Conservation (phyloP, 345 rosid genomes). For the Fremontodendron californicum region DNA sequence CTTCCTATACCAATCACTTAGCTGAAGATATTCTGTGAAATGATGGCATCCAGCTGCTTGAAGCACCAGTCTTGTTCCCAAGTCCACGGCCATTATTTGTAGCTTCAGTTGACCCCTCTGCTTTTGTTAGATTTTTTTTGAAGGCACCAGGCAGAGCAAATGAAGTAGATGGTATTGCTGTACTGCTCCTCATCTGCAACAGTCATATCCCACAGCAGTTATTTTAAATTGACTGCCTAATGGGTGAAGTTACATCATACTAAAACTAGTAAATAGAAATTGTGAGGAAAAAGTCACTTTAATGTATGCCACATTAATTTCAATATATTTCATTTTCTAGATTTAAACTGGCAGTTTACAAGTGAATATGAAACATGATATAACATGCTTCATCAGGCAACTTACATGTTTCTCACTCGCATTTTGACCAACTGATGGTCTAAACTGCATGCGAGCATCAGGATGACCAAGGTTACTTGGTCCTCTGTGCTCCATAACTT, state of each 20-base stretch:
- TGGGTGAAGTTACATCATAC: neutral
- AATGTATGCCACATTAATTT: neutral
- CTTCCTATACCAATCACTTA: conserved; percentile 20
- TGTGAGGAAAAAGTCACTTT: neutral
- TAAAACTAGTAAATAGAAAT: neutral
- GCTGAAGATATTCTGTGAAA: conserved; percentile 29
- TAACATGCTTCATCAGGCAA: neutral
- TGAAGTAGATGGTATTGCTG: conserved; percentile 26
- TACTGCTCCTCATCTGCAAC: conserved; percentile 24
- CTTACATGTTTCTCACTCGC: conserved; percentile 25
- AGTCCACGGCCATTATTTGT: conserved; percentile 12
- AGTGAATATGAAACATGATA: conserved; percentile 2
- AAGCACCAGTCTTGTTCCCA: conserved; percentile 28
- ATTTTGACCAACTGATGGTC: conserved; percentile 20
- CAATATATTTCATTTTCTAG: neutral
- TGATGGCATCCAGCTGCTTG: conserved; percentile 34
- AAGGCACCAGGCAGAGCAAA: conserved; percentile 19
- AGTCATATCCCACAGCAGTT: conserved; percentile 4
- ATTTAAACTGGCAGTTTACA: neutral
- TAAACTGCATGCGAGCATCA: conserved; percentile 17
- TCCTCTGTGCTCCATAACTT: conserved; percentile 18
- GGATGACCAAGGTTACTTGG: conserved; percentile 12
- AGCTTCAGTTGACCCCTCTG: conserved; percentile 25
- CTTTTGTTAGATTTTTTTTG: conserved; percentile 23
- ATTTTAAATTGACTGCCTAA: neutral